A percentile compares a stretch with the other conserved stretches of the same genome.
Conservation (phyloP, 768 basidiomycete genomes). For the Mycena belliarum region DNA sequence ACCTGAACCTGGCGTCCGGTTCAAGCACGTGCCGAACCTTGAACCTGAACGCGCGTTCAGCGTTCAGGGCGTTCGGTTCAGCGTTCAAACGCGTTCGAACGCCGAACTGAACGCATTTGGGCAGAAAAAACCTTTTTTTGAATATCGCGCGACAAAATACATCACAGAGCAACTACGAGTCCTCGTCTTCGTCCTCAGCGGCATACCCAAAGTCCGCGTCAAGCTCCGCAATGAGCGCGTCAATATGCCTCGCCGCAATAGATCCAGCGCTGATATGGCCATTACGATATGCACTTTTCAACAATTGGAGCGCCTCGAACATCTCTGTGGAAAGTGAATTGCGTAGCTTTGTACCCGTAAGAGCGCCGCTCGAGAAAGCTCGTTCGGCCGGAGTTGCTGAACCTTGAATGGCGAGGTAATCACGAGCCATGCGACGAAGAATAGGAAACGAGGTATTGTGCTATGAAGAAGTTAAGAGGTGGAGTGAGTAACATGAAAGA, state of each 20-base stretch:
- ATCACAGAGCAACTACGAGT: neutral
- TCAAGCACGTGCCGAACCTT: neutral
- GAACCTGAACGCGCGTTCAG: slow-evolving; percentile 3
- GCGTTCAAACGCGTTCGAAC: neutral
- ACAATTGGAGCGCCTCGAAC: slow-evolving; percentile 17
- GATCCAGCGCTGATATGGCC: neutral
- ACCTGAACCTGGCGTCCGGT: slow-evolving; percentile 8
- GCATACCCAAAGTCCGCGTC: neutral
- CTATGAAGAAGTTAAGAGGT: neutral
- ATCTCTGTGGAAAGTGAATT: slow-evolving; percentile 13
- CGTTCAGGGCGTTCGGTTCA: slow-evolving; percentile 1
- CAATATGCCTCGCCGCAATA: neutral
- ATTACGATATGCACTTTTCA: slow-evolving; percentile 16
- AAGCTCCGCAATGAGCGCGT: neutral
- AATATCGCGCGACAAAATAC: no score
- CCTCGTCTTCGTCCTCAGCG: neutral
- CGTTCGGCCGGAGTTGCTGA: slow-evolving; percentile 28
- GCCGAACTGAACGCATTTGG: neutral
- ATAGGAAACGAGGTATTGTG: slow-evolving; percentile 13
- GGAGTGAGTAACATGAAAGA: no score
- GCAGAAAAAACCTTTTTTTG: neutral
- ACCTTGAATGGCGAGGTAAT: slow-evolving; percentile 28
- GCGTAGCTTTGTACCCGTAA: slow-evolving; percentile 20
- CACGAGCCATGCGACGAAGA: slow-evolving; percentile 12
- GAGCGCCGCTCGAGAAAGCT: slow-evolving; percentile 27